Evolutionary conservation across 129 eudicot genomes (phyloP), one percentile per base, ranked within the genome.

Genomic region (Centella asiatica): DNA sequence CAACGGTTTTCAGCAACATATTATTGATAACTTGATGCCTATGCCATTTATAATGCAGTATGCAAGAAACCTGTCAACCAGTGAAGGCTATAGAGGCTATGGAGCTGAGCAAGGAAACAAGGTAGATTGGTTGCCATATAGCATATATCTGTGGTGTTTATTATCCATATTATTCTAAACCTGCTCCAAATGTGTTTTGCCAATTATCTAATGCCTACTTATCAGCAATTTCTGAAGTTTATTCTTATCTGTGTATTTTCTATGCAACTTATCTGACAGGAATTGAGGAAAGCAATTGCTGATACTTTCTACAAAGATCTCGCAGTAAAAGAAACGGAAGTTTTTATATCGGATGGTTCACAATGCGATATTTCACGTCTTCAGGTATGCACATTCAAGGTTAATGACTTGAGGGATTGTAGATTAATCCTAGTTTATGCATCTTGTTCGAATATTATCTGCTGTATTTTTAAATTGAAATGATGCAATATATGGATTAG

Each of bases 81-180:
- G 71, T 7, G 64, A 71, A 76, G 96, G 96, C 51, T 88, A 88
- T 67, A 76, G 60, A 70, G 96, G 96, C 17, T 88, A 88, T 64
- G 96, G 96, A 45, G 82, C 83, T 26, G 96, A 88, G 71, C 96
- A 88, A 76, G 96, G 96, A 53, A 78, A 80, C 84, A 76, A 83
- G 84, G 95, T 83, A 59, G 42, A 11, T 15, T 42, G 17, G 31
- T 48, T 15, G 33, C 27, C 12, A 29, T 4, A 11, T 66, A 9
- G 8, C 47, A 14, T 6, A 12, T 22, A 12, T 50, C 36, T 51
- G 15, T 31, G 32, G 28, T 19, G 23, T 29, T n/a, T 19, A 1
- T 46, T 22, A 37, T 3, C 65, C 20, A 62, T 24, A 10, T 66
- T 14, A 22, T 32, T 19, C n/a, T 3, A n/a, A n/a, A 45, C 49